Conservation (phyloP, 2,329 filamentous ascomycete genomes). For the Fusarium sp. region DNA sequence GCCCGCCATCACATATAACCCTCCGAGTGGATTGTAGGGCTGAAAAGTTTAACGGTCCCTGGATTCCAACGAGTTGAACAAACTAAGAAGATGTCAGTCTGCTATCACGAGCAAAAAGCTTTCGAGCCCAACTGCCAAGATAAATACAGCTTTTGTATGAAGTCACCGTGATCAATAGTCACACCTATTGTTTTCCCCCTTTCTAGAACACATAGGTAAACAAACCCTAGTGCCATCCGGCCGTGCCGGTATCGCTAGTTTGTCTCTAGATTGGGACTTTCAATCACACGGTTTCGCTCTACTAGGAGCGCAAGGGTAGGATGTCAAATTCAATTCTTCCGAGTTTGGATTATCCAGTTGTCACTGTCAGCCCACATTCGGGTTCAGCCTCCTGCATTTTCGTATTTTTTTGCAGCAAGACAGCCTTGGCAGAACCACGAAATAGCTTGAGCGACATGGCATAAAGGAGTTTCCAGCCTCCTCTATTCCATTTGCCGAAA, state of each 20-base stretch:
- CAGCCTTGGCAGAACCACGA: background rate
- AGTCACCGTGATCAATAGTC: no score
- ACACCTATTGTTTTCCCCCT: no score
- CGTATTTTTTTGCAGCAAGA: slow-evolving; percentile 1
- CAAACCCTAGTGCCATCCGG: no score
- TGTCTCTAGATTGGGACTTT: no score
- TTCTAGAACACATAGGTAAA: no score
- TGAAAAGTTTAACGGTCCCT: slow-evolving; percentile 19
- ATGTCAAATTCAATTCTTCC: background rate
- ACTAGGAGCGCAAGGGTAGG: background rate
- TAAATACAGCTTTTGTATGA: no score
- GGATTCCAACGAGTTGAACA: background rate
- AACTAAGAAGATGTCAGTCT: no score
- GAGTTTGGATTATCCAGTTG: background rate
- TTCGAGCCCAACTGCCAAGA: no score
- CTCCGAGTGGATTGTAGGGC: slow-evolving; percentile 36
- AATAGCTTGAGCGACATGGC: background rate
- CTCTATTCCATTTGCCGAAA: background rate
- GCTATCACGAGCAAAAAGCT: no score
- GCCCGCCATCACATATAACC: background rate
- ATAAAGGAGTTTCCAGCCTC: background rate
- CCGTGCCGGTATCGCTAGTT: no score
- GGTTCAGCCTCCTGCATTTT: slow-evolving; percentile 27
- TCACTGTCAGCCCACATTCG: slow-evolving; percentile 13
- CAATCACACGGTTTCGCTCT: no score